These are phyloP conservation scores for Trichoderma arundinaceum DNA, from an alignment of 2,329 filamentous ascomycete genomes.

Conservation along the genomic window DNA sequence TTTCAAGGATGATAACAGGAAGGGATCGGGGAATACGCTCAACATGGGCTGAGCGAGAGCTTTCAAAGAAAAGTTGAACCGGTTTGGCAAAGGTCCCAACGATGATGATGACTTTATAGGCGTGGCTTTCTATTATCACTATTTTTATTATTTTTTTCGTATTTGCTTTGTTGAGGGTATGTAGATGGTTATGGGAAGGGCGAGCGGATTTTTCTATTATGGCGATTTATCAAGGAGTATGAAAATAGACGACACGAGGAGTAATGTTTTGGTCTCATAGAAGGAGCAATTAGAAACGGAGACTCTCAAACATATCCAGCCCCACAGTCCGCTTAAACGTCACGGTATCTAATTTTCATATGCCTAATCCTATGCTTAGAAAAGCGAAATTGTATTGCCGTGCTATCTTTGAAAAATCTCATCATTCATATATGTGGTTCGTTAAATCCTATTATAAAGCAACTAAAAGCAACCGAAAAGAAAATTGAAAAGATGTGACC, in stretches of 20 bases:
- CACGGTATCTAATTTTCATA: not conserved
- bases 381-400: no score
- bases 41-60: slow-evolving; percentile 65
- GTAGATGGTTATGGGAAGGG: not conserved
- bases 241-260: not conserved
- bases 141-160: slow-evolving; percentile 1
- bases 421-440: no score
- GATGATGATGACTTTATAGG: not conserved
- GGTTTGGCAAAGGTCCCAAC: not conserved
- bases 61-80: not conserved
- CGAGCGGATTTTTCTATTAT: not conserved
- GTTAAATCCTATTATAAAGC: no score
- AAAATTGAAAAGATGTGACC: no score
- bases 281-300: not conserved
- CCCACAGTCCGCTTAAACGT: no score
- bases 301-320: no score
- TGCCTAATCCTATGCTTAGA: no score
- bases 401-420: no score
- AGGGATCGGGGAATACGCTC: slow-evolving; percentile 80
- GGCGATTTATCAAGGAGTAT: not conserved
- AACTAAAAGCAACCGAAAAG: no score
- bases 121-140: not conserved
- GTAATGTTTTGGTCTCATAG: not conserved
- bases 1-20: slow-evolving; percentile 86
- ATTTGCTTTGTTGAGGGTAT: not conserved